Conservation (phyloP, 139 green algal genomes). For the Chlamydomonas applanata region DNA sequence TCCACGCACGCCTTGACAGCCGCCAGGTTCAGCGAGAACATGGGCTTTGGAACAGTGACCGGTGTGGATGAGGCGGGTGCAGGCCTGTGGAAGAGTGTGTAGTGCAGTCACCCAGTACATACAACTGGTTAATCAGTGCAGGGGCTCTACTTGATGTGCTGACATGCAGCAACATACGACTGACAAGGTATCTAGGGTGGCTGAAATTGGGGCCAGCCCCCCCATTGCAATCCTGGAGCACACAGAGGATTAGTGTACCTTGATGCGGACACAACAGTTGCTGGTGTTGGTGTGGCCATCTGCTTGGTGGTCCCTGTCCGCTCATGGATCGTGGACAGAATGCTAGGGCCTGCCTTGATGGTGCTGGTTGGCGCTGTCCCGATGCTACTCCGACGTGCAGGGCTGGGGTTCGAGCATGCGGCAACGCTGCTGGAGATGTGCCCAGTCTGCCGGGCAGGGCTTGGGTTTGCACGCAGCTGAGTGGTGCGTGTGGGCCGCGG, state of each 20-base stretch:
- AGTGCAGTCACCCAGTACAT: too few species aligned
- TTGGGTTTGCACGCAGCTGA: background rate
- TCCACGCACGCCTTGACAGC: background rate
- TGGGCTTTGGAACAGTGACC: background rate
- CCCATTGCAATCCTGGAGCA: too few species aligned
- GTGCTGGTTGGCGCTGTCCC: background rate
- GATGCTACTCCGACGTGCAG: background rate
- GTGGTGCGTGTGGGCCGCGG: background rate
- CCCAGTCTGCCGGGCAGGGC: conserved; percentile 11
- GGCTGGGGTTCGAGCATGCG: too few species aligned
- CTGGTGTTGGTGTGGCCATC: background rate
- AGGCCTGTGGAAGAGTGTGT: too few species aligned
- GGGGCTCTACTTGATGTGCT: too few species aligned
- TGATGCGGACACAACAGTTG: too few species aligned
- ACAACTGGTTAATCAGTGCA: too few species aligned
- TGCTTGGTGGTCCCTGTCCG: background rate
- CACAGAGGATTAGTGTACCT: too few species aligned
- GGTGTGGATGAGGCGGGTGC: background rate
- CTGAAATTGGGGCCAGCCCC: too few species aligned
- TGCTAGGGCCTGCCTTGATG: background rate
- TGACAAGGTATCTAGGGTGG: too few species aligned
- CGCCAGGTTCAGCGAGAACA: conserved; percentile 18
- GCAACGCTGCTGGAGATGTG: background rate
- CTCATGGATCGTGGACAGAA: background rate
- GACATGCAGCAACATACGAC: too few species aligned